Evolutionary conservation across 805 yeast genomes (phyloP), one percentile per base, ranked within the genome.

Genomic region (Kodamaea kakaduensis): DNA sequence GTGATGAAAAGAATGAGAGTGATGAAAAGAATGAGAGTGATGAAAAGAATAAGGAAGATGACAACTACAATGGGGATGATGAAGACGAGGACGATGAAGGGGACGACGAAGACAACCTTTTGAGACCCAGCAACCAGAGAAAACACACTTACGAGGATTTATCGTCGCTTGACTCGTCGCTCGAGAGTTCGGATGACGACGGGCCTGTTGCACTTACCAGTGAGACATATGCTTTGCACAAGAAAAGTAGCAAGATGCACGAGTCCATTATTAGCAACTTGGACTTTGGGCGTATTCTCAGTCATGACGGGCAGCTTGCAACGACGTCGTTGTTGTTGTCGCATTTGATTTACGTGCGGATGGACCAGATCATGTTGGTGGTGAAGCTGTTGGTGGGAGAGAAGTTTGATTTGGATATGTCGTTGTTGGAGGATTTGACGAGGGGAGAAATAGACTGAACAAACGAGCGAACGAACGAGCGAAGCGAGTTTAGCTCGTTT

Each of bases 301-400:
- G 63, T 18, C 47, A 47, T 28, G 66, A 59, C 37, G 66, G 66
- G 5, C 58, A 52, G 20, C 46, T 49, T 10, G 48, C 48, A 22
- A 49, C 55, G 4, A 58, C 60, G 4, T 44, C 56, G 2, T 44
- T 60, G 19, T 37, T 60, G 22, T 42, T 58, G 23, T 48, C 50
- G 5, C 67, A 61, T 39, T 37, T 59, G 41, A 52, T 58, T 3
- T 61, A 59, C 32, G 45, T 48, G 26, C 44, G 55, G 15, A 31
- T 60, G 3, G 67, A 61, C 41, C 58, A 56, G 35, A 47, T 53
- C 4, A 52, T 55, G 31, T 37, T 60, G 6, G 39, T 50, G 10
- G 50, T 55, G 17, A 61, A 60, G 32, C 47, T 54, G 6, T 45
- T 61, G 28, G 67, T 61, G 8, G 66, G 67, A 9, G 67, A 61